A percentile compares a stretch with the other conserved stretches of the same genome.
phyloP scores from a whole-genome alignment of 148 eudicot species.

The Cornus kousa region DNA sequence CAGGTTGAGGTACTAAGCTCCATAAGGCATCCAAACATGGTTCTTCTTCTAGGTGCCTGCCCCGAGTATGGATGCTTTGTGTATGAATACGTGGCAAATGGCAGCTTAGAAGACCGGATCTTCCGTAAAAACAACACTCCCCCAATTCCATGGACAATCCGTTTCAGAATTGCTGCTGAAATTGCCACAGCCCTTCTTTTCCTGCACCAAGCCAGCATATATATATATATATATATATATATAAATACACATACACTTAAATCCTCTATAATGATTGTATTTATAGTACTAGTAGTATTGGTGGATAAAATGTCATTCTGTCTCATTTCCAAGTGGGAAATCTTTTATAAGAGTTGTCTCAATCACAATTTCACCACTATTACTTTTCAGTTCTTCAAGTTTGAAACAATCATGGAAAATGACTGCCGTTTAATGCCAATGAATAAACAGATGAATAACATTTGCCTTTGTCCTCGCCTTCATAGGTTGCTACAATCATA shows the following conservation, averaged over 20 bases:
- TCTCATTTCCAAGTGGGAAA: neutral
- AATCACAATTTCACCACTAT: neutral
- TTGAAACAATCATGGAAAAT: neutral
- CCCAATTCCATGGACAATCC: constrained; percentile 57
- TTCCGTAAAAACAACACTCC: constrained; percentile 53
- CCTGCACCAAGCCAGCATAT: constrained; percentile 70
- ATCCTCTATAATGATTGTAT: no score
- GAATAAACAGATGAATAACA: neutral
- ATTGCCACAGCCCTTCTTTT: constrained; percentile 64
- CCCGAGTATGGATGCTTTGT: constrained; percentile 82
- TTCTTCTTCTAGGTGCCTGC: constrained; percentile 82
- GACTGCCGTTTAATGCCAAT: neutral
- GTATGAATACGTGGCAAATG: constrained; percentile 77
- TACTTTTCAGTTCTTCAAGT: no score
- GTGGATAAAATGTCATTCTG: no score
- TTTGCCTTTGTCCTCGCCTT: no score
- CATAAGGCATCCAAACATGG: constrained; percentile 87
- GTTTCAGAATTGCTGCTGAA: constrained; percentile 74
- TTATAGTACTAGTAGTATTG: no score
- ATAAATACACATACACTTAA: no score
- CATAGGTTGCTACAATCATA: neutral
- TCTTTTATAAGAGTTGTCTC: neutral
- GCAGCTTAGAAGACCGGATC: constrained; percentile 80
- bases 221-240: constrained; percentile 33
- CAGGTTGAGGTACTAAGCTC: constrained; percentile 79